Evolutionary conservation across 805 yeast species (phyloP), one percentile per base, ranked within the genome.

Genomic region (Wickerhamomyces pijperi): DNA sequence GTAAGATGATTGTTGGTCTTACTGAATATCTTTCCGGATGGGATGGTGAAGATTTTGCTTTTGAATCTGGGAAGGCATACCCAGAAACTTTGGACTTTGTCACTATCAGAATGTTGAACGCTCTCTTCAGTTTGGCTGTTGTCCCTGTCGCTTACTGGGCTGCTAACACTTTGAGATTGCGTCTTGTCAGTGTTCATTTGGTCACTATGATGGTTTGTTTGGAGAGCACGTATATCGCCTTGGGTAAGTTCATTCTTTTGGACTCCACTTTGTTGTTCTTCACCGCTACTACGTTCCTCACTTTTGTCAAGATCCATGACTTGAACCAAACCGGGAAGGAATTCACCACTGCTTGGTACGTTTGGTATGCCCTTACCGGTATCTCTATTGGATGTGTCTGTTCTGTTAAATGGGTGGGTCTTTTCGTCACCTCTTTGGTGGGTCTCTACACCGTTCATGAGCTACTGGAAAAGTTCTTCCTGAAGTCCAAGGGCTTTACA

Each of bases 341-440:
- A 36, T 61, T 73, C 40, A 47, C 71, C 0, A 12, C 31, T 3
- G 41, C 47, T 16, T 77, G 82, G 53, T 56, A 69, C 15, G 41
- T 50, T 6, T 81, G 87, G 87, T 60, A 79, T 58, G 40, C 65
- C 4, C 39, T 75, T 2, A 69, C 82, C 1, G 94, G 94, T 11
- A 19, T 77, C 2, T 72, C 82, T 6, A 71, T 83, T 41, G 94
- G 94, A 0, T 82, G 88, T 58, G 94, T 82, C 5, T 82, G 88
- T 50, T 78, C 87, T 34, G 84, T 82, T 9, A 83, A 83, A 58
- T 82, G 88, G 92, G 94, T 83, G 14, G 94, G 94, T 4, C 56
- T 82, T 23, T 82, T 78, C 46, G 68, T 78, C 28, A 79, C 85
- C 14, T 64, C 61, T 0, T 59, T 78, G 11, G 72, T 77, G 35